These are phyloP conservation scores for Lantana camara DNA, from an alignment of 257 asterid species.

Conservation along the genomic window DNA sequence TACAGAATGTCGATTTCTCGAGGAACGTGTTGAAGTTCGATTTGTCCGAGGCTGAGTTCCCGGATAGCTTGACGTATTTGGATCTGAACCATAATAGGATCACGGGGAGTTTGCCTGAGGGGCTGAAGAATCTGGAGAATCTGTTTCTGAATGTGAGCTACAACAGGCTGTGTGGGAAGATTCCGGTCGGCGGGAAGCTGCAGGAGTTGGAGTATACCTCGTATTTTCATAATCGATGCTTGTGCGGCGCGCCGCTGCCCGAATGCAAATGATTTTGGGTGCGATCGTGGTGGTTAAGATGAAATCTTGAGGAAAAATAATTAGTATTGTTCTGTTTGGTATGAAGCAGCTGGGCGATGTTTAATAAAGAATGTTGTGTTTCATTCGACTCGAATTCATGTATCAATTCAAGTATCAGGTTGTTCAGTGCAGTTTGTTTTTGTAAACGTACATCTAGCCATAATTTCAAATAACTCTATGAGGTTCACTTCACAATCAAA, in stretches of 20 bases:
- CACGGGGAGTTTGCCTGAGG: constrained; percentile 48
- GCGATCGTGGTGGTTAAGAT: too few species aligned
- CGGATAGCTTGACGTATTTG: constrained; percentile 34
- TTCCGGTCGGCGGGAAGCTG: constrained; percentile 46
- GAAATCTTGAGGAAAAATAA: too few species aligned
- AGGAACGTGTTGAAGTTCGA: constrained; percentile 63
- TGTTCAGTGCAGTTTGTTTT: too few species aligned
- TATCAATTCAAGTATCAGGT: too few species aligned
- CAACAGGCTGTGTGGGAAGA: constrained; percentile 49
- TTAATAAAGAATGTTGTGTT: too few species aligned
- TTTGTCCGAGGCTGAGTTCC: constrained; percentile 52
- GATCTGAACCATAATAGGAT: constrained; percentile 66
- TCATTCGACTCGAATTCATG: too few species aligned
- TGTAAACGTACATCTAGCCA: too few species aligned
- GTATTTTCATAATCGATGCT: constrained; percentile 48
- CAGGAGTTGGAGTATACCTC: constrained; percentile 34
- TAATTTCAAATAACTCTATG: too few species aligned
- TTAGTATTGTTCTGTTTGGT: too few species aligned
- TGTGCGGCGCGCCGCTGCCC: constrained; percentile 44
- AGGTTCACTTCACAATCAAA: too few species aligned
- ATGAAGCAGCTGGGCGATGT: too few species aligned
- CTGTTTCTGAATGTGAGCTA: constrained; percentile 55
- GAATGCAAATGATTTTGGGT: constrained; percentile 34
- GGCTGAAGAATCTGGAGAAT: constrained; percentile 29
- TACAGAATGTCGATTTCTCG: constrained; percentile 37